A percentile compares a stretch with the other conserved stretches of the same genome.
phyloP scores from a whole-genome alignment of 2,329 filamentous ascomycete genomes.

The Apiospora sp. region DNA sequence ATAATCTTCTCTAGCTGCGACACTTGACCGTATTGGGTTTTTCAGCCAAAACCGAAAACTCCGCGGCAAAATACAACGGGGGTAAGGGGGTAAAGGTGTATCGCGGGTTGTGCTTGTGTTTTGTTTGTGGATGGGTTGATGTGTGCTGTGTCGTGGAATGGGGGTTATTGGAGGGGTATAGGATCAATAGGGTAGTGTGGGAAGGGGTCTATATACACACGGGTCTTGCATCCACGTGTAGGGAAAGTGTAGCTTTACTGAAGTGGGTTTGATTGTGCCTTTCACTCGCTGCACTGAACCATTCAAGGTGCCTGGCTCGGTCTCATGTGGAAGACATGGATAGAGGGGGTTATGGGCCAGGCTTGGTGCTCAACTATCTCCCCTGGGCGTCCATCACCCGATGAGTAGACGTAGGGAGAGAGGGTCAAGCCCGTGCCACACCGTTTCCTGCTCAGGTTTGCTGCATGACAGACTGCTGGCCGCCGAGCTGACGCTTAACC shows the following conservation, averaged over 20 bases:
- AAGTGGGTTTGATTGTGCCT: conserved; percentile 27
- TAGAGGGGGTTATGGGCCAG: conserved; percentile 32
- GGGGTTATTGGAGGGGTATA: conserved; percentile 37
- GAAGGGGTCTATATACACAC: conserved; percentile 43
- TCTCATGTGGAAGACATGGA: conserved; percentile 39
- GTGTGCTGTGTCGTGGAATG: conserved; percentile 31
- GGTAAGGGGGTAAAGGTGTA: conserved; percentile 28
- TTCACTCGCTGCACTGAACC: conserved; percentile 41
- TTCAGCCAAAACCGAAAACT: conserved; percentile 45
- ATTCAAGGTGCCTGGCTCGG: conserved; percentile 37
- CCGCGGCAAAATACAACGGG: conserved; percentile 40
- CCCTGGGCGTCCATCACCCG: not conserved
- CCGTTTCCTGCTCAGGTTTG: conserved; percentile 50
- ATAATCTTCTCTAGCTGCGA: conserved; percentile 42
- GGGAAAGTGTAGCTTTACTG: conserved; percentile 28
- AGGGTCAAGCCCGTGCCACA: conserved; percentile 25
- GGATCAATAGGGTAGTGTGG: conserved; percentile 41
- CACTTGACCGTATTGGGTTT: conserved; percentile 42
- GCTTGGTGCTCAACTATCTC: conserved; percentile 24
- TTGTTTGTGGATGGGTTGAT: not conserved
- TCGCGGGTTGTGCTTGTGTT: conserved; percentile 34
- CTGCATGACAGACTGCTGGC: conserved; percentile 59
- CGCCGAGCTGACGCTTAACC: conserved; percentile 86
- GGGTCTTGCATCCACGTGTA: conserved; percentile 36
- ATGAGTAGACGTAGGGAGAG: conserved; percentile 31